phyloP scores from a whole-genome alignment of 116 monocot species.

The Posidonia oceanica region DNA sequence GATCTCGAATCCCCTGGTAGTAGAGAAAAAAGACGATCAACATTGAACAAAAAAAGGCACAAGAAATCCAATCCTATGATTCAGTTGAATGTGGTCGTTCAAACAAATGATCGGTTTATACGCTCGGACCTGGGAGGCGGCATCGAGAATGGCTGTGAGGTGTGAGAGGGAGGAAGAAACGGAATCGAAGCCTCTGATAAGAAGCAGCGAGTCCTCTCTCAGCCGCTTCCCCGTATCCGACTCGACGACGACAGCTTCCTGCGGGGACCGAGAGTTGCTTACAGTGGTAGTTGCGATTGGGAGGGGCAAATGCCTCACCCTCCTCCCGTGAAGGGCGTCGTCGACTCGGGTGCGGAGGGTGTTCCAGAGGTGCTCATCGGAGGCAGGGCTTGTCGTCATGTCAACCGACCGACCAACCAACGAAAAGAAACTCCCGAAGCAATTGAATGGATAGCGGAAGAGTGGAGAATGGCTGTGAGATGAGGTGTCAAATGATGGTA shows the following conservation, averaged over 20 bases:
- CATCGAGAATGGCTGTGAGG: conserved; percentile 46
- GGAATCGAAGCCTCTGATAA: conserved; percentile 79
- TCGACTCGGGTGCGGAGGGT: conserved; percentile 53
- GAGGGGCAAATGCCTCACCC: not conserved
- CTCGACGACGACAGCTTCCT: conserved; percentile 12
- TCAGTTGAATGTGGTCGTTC: not conserved
- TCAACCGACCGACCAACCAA: conserved; percentile 20
- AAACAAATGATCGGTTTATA: not conserved
- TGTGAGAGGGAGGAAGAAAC: conserved; percentile 71
- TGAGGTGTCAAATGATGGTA: not conserved
- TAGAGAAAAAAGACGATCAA: conserved; percentile 2
- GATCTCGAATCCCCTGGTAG: conserved; percentile 36
- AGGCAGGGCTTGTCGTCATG: conserved; percentile 20
- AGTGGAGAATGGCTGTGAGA: not conserved
- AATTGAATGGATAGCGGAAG: not conserved
- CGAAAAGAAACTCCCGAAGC: not conserved
- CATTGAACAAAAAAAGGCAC: not conserved
- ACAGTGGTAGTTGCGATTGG: not conserved
- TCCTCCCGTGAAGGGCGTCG: conserved; percentile 42
- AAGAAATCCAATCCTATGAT: not conserved
- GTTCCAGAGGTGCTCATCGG: conserved; percentile 61
- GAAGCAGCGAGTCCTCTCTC: conserved; percentile 58
- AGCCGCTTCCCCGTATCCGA: conserved; percentile 43
- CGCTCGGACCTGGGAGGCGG: conserved; percentile 41
- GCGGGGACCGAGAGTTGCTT: not conserved